Evolutionary conservation across 345 rosid genomes (phyloP), one percentile per base, ranked within the genome.

Genomic region (Geranium rotundifolium): DNA sequence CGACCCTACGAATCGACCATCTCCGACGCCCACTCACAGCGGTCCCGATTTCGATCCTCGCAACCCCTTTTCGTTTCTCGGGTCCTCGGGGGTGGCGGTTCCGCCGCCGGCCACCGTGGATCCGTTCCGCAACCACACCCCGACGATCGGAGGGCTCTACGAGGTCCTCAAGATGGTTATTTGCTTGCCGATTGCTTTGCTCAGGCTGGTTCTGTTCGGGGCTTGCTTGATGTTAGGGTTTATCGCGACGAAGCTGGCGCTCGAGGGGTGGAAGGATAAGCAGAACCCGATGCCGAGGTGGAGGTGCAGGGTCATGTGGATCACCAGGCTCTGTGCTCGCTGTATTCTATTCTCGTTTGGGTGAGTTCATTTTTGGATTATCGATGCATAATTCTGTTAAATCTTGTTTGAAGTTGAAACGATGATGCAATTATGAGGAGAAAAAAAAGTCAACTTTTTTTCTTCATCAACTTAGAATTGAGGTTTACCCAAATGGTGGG

Each of bases 341-440:
- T 76, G 76, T 39, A 93, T 93, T 67, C 88, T 93, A 63, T 90
- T 93, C 83, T 77, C 96, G 46, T 93, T 93, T 29, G 99, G 99
- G 99, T 93, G 17, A 29, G 77, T 63, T 61, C 10, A 7, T n/a
- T 61, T 59, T 34, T 23, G 12, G 49, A 5, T 55, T 27, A 56
- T 7, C 18, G 27, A 23, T 34, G 10, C 41, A 4, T 34, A 34
- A 8, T 5, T 34, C 41, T 34, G 7, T 34, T 34, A 34, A 34
- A 34, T 34, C 27, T 23, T 23, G 27, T 23, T 23, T 23, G 27
- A 23, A 23, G 2, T 23, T 23, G 27, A 23, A 23, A 23, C 27
- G 2, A 23, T 23, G 27, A 23, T 23, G 27, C 27, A 23, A 23
- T 23, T 23, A 23, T 23, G 27, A 23, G 27, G 27, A 23, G 27